Base-by-base conservation (phyloP, 257 asterid genomes). In the Lavandula angustifolia region DNA sequence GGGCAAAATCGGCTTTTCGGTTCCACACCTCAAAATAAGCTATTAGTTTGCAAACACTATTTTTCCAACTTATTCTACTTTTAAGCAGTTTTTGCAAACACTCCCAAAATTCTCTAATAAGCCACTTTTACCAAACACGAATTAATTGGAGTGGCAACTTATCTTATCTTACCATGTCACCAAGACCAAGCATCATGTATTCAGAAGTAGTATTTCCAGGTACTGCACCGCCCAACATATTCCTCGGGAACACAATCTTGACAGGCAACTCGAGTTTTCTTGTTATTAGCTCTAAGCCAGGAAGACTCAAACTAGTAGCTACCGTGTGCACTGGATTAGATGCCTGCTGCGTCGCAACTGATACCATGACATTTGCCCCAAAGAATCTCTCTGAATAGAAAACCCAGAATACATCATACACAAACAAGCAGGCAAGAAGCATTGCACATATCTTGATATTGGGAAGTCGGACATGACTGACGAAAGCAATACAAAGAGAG, bases 291-390 rank as follows among this genome's bases (percentile, higher is more conserved):
- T 87, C 86, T 75, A 89, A 54, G 44, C 99, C 99, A 35, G 99
- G 99, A 79, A 92, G 97, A 70, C 83, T 89, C 76, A 92, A 83
- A 72, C 95, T 87, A 78, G 83, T 66, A 44, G 94, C 99, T 32
- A 92, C 97, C 3, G 88, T 92, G 68, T 86, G 99, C 1, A 89
- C 86, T 2, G 97, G 99, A 77, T 92, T 92, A 52, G 94, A 82
- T 16, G 96, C 95, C 63, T 89, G 91, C 62, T 92, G 97, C 1
- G 96, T 92, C 27, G 97, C 99, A 60, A 92, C 99, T 5, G 95
- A 85, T 60, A 92, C 96, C 99, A 92, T 92, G 69, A 92, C 97
- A 51, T 92, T 92, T 64, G 89, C 95, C 49, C 97, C 99, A 57
- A 92, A 92, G 78, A 92, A 75, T 58, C 96, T 89, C 82, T 92